Base-by-base conservation (phyloP, 352 stramenopile genomes). In the Globisporangium nagaii region DNA sequence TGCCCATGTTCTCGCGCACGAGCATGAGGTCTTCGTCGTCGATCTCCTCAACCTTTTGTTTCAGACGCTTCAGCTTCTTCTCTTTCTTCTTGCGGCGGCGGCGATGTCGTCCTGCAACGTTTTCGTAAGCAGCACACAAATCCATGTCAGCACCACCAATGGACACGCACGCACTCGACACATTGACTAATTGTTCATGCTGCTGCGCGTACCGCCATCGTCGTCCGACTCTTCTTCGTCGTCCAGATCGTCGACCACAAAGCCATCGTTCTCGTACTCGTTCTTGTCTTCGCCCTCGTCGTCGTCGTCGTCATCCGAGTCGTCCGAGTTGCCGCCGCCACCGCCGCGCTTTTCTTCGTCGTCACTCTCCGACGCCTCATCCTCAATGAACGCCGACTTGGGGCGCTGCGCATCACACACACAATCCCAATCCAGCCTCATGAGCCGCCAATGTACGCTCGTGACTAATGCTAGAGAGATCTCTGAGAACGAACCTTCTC, bases 261-360 rank as follows among this genome's bases (percentile, higher is more conserved):
- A 96, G 20, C 86, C 86, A 53, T 96, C 86, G 49, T 89, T 88
- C 53, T 93, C 84, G 62, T 96, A 96, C 65, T 93, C 83, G 53
- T 96, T 92, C 59, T 84, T 86, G 56, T 90, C 85, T 58, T 90
- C 85, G 15, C 72, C 79, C 3, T 93, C 84, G 15, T 95, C 84
- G 19, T 93, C 84, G n/a, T 94, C 85, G 4, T 92, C 79, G 12
- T 89, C 78, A 20, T 89, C 76, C 4, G 80, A 78, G 19, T 90
- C 75, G 42, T 91, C 83, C 20, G 70, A 84, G 53, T 82, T 70
- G 19, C 56, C 64, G 28, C 65, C 74, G 31, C 40, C 47, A 22
- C 65, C 74, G 31, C 40, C 47, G 20, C 24, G 22, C 24, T 59
- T 62, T 54, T 68, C 75, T 27, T 65, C 85, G 49, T 93, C 85